These are phyloP conservation scores for Acrodontium crateriforme DNA, from an alignment of 2,329 filamentous ascomycete genomes.

Conservation along the genomic window DNA sequence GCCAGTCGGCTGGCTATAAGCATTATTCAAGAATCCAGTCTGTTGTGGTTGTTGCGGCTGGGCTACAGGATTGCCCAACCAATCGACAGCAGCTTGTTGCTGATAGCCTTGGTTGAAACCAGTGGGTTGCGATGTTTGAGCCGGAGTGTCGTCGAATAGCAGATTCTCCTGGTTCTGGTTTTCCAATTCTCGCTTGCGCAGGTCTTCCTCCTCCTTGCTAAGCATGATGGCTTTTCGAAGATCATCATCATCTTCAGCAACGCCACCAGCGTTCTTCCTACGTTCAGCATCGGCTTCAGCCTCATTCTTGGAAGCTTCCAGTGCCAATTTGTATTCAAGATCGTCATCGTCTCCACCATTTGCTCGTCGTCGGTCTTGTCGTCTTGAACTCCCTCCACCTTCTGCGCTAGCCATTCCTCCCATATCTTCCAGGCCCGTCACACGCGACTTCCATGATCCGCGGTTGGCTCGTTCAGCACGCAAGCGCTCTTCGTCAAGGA, in stretches of 20 bases:
- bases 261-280: slow-evolving; percentile 36
- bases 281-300: slow-evolving; percentile 83
- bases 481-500: slow-evolving; percentile 86
- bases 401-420: slow-evolving; percentile 29
- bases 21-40: slow-evolving; percentile 53
- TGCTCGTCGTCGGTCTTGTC: slow-evolving; percentile 17
- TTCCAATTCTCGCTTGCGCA: slow-evolving; percentile 74
- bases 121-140: slow-evolving; percentile 53
- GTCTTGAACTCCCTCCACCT: slow-evolving; percentile 32
- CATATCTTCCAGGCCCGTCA: slow-evolving; percentile 82
- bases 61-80: slow-evolving; percentile 90
- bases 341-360: slow-evolving; percentile 56
- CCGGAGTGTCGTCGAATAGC: slow-evolving; percentile 68
- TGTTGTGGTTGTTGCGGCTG: slow-evolving; percentile 46
- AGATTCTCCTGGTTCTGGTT: slow-evolving; percentile 63
- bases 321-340: slow-evolving; percentile 73
- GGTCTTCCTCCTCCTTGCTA: slow-evolving; percentile 85
- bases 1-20: slow-evolving; percentile 68
- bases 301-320: slow-evolving; percentile 90
- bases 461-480: slow-evolving; percentile 81
- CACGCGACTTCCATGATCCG: slow-evolving; percentile 91
- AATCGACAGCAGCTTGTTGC: slow-evolving; percentile 90
- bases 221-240: slow-evolving; percentile 88
- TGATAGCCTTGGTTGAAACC: slow-evolving; percentile 96
- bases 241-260: slow-evolving; percentile 58